A percentile compares a stretch with the other conserved stretches of the same genome.
Conservation (phyloP, 1,284 basidiomycete species). For the Malassezia slooffiae region DNA sequence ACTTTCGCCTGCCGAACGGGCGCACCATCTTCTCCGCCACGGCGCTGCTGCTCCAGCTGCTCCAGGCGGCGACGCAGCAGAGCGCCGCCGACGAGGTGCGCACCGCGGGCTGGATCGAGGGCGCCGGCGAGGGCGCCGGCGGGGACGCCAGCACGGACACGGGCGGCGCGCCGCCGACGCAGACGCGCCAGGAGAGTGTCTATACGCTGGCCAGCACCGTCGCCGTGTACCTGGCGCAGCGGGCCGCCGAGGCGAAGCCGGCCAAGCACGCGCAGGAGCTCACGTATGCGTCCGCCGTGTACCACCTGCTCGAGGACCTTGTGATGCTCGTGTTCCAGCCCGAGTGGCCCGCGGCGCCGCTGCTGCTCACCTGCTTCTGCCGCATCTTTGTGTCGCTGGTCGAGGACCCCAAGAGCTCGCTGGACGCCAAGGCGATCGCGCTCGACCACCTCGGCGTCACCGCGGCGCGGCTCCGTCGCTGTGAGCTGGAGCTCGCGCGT, state of each 20-base stretch:
- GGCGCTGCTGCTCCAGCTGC: constrained; percentile 81
- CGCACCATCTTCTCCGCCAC: constrained; percentile 79
- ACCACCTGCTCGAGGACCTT: constrained; percentile 75
- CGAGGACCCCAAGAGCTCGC: constrained; percentile 62
- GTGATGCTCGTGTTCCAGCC: constrained; percentile 82
- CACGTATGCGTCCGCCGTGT: constrained; percentile 70
- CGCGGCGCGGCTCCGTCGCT: constrained; percentile 61
- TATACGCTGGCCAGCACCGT: constrained; percentile 55
- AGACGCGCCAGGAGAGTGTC: constrained; percentile 1
- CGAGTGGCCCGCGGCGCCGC: constrained; percentile 85
- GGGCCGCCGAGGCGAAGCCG: constrained; percentile 28
- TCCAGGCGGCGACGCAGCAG: constrained; percentile 61
- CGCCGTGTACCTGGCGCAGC: constrained; percentile 67
- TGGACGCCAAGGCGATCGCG: constrained; percentile 60
- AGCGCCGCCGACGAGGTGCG: constrained; percentile 14
- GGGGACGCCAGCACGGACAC: background rate
- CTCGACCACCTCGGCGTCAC: constrained; percentile 88
- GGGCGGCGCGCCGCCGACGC: constrained; percentile 3
- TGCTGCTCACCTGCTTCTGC: constrained; percentile 51
- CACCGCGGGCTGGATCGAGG: constrained; percentile 15
- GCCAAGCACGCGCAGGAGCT: constrained; percentile 28
- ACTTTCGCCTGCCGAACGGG: constrained; percentile 51
- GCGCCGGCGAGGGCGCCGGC: constrained; percentile 2
- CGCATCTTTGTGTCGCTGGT: constrained; percentile 22
- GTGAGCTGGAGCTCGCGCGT: constrained; percentile 12